Evolutionary conservation across 805 yeast genomes (phyloP).

Genomic region (Hanseniaspora nectarophila): DNA sequence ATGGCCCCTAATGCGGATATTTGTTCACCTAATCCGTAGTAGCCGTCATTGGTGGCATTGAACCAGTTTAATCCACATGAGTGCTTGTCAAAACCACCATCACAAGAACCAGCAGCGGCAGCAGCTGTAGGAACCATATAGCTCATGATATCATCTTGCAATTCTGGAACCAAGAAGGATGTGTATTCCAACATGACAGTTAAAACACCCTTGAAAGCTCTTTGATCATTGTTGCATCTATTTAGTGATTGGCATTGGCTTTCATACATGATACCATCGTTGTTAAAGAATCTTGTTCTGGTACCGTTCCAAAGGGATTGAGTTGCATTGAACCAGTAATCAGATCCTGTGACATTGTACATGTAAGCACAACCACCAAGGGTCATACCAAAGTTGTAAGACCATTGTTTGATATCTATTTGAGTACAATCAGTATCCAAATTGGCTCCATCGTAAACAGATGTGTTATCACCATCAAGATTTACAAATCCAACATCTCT

Average conservation of each 20-base stretch:
- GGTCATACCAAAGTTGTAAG: conserved; percentile 68
- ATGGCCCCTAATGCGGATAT: conserved; percentile 59
- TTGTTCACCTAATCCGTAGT: conserved; percentile 69
- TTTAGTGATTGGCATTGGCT: conserved; percentile 42
- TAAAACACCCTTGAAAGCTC: conserved; percentile 61
- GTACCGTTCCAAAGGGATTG: conserved; percentile 37
- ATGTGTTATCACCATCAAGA: conserved; percentile 24
- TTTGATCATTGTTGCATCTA: conserved; percentile 61
- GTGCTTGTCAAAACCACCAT: conserved; percentile 61
- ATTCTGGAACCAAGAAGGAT: conserved; percentile 40
- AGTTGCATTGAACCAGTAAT: conserved; percentile 41
- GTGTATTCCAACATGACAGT: conserved; percentile 53
- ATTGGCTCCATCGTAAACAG: conserved; percentile 57
- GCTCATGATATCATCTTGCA: conserved; percentile 33
- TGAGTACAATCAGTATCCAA: conserved; percentile 47
- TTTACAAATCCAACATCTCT: conserved; percentile 37
- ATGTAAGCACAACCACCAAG: conserved; percentile 64
- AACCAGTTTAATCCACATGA: conserved; percentile 70
- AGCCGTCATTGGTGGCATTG: conserved; percentile 44
- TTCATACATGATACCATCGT: conserved; percentile 46
- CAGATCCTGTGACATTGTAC: conserved; percentile 52
- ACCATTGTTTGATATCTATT: conserved; percentile 52
- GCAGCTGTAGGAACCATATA: conserved; percentile 40
- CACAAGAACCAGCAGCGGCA: conserved; percentile 60
- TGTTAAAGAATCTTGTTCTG: conserved; percentile 36